Conservation (phyloP, 169 alveolate genomes). For the Condylostoma magnum region DNA sequence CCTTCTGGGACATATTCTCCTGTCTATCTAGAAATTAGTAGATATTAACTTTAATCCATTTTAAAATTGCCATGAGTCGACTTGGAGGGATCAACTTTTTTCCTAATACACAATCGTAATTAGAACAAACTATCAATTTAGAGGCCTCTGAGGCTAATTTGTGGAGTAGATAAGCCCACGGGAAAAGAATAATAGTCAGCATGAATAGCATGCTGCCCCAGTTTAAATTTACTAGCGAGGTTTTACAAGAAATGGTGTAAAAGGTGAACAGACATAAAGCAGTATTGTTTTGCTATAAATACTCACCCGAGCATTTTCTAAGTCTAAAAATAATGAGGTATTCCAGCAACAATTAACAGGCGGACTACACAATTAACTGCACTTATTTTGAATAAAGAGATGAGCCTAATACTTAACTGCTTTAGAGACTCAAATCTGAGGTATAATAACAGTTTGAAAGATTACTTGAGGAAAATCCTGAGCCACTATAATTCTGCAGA, state of each 20-base stretch:
- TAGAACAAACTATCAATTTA: neutral
- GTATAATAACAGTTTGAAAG: neutral
- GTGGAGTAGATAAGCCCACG: constrained; percentile 8
- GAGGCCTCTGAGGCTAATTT: neutral
- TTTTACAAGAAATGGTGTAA: neutral
- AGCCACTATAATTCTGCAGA: constrained; percentile 5
- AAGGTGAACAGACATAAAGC: neutral
- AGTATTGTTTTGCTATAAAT: neutral
- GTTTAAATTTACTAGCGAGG: constrained; percentile 13
- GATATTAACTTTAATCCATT: no score
- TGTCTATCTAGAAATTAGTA: no score
- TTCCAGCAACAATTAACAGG: neutral
- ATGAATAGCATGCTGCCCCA: constrained; percentile 19
- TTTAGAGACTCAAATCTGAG: neutral
- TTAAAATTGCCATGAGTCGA: no score
- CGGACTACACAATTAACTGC: neutral
- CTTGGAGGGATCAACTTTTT: no score
- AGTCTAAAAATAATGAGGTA: neutral
- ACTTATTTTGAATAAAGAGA: neutral
- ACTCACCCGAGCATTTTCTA: constrained; percentile 18
- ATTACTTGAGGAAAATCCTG: neutral
- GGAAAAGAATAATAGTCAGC: neutral
- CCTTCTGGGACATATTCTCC: no score
- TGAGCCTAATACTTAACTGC: neutral
- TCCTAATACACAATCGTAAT: no score